phyloP scores from a whole-genome alignment of 2,329 filamentous ascomycete genomes.

The Sclerotinia nivalis region DNA sequence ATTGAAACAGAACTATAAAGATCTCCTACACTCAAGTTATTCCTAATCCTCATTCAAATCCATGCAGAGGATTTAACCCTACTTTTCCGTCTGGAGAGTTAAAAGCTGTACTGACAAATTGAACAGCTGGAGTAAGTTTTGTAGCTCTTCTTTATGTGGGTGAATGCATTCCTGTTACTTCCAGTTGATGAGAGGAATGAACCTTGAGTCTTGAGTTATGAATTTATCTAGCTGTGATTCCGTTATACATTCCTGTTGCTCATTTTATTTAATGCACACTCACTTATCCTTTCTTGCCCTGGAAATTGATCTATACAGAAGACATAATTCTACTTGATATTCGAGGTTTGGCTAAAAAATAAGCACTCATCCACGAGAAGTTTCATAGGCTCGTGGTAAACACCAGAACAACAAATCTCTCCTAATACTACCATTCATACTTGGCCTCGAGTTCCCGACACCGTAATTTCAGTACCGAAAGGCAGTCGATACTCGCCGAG shows the following conservation, averaged over 20 bases:
- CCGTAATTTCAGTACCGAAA: constrained; percentile 46
- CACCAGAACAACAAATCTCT: constrained; percentile 62
- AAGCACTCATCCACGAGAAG: background rate
- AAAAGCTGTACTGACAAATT: background rate
- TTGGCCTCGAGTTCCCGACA: constrained; percentile 61
- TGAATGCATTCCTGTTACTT: background rate
- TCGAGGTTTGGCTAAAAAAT: background rate
- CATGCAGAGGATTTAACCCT: background rate
- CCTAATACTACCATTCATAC: constrained; percentile 56
- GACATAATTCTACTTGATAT: background rate
- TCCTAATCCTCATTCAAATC: background rate
- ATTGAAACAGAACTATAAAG: background rate
- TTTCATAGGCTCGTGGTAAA: constrained; percentile 50
- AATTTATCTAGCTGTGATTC: background rate
- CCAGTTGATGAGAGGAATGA: background rate
- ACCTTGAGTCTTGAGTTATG: background rate
- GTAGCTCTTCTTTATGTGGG: background rate
- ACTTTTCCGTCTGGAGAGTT: background rate
- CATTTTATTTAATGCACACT: background rate
- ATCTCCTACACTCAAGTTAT: background rate
- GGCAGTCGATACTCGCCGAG: constrained; percentile 41
- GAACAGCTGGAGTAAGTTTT: background rate
- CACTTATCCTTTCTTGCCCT: background rate
- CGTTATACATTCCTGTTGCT: background rate
- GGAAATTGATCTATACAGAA: background rate